Evolutionary conservation across 352 stramenopile genomes (phyloP), one percentile per base, ranked within the genome.

Genomic region (Blastocystis sp.): DNA sequence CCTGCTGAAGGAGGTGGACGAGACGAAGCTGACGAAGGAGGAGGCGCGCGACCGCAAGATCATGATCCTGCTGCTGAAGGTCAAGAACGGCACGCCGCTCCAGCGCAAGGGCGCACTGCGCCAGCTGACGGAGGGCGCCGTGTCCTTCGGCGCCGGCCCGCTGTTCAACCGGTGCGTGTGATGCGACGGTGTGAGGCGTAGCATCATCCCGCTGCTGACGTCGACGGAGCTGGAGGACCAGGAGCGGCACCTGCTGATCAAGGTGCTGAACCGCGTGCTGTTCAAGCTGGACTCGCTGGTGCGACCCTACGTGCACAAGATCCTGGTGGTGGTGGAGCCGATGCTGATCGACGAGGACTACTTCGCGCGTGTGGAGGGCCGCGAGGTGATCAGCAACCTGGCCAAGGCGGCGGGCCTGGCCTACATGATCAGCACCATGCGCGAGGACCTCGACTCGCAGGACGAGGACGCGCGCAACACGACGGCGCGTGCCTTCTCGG

Each of bases 261-360:
- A 99, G 90, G 96, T 99, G 19, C 98, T 99, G 89, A 97, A 99
- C 90, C 95, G 97, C 59, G 93, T 99, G 42, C 90, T 99, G 43
- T 99, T 99, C 92, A 98, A 99, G 89, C 92, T 99, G 40, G 96
- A 98, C 87, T 96, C 99, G 89, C 92, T 98, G 11, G 96, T 99
- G 43, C 93, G 96, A n/a, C 97, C 97, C 0, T 99, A 96, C 89
- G 96, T 99, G 48, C 96, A 99, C 92, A 97, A 98, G 89, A 99
- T 99, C 71, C 90, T 99, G 21, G 96, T 98, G 10, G 96, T 99
- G 24, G 98, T 99, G 89, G 96, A 98, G 91, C 97, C 97, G 21
- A 91, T 99, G 64, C 92, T 99, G 34, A 99, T 99, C 89, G 97
- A 99, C 90, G 96, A 98, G 91, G 97, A 99, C 91, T 98, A 98